Percentiles rank a stretch among this genome's conserved stretches.
These are phyloP conservation scores for Phytophthora megakarya DNA, from an alignment of 352 stramenopile species.

Conservation along the genomic window DNA sequence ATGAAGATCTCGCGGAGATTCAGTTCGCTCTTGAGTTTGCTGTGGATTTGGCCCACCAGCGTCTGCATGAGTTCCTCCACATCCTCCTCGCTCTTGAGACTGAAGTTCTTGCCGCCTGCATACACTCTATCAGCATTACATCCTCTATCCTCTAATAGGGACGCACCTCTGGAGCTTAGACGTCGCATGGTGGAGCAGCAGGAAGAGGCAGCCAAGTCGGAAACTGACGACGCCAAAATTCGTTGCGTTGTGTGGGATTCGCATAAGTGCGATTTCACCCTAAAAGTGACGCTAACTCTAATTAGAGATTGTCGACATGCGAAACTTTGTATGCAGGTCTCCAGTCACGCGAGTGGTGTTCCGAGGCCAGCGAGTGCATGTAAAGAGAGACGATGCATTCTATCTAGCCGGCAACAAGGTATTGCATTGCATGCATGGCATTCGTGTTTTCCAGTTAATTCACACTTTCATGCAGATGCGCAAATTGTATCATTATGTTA, in stretches of 20 bases:
- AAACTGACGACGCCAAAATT: constrained; percentile 22
- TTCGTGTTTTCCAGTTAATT: not conserved
- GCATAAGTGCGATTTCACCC: constrained; percentile 33
- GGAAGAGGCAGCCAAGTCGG: constrained; percentile 2
- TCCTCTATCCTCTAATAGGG: not conserved
- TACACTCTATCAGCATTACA: constrained; percentile 7
- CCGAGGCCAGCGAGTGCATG: constrained; percentile 67
- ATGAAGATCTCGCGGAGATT: constrained; percentile 87
- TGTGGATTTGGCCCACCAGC: constrained; percentile 82
- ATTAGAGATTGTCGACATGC: not conserved
- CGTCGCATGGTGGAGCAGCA: constrained; percentile 45
- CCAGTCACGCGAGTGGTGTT: constrained; percentile 71
- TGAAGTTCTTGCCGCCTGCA: constrained; percentile 69
- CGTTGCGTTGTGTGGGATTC: constrained; percentile 20
- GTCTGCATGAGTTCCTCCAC: constrained; percentile 87
- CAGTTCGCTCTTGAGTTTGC: constrained; percentile 87
- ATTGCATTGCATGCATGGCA: not conserved
- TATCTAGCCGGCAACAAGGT: constrained; percentile 89
- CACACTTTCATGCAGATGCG: constrained; percentile 56
- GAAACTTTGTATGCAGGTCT: constrained; percentile 34
- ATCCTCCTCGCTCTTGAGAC: constrained; percentile 82
- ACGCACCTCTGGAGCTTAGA: constrained; percentile 59
- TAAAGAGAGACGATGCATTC: constrained; percentile 86
- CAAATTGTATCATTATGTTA: constrained; percentile 82
- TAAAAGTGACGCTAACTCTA: no score